Percentiles rank a stretch among this genome's conserved stretches.
phyloP scores from a whole-genome alignment of 495 filamentous ascomycete genomes.

The Talaromyces wortmannii region DNA sequence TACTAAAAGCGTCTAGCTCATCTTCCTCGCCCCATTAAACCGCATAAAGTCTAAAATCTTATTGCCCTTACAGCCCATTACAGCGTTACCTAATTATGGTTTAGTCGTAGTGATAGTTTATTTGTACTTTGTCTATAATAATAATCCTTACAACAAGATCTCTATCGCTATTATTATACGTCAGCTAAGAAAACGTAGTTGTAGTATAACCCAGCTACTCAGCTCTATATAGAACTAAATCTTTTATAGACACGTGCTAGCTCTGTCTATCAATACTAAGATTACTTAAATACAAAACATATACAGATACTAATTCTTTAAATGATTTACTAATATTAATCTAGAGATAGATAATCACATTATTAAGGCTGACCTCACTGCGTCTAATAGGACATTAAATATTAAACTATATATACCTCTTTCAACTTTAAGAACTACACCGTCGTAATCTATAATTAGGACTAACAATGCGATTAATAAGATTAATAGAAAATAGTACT shows the following conservation, averaged over 20 bases:
- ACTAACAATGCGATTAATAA: constrained; percentile 10
- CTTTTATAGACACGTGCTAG: constrained; percentile 8
- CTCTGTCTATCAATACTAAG: constrained; percentile 9
- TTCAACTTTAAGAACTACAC: constrained; percentile 4
- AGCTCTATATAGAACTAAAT: constrained; percentile 8
- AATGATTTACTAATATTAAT: constrained; percentile 8
- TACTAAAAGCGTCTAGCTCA: constrained; percentile 7
- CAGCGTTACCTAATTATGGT: constrained; percentile 5
- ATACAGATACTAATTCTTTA: constrained; percentile 9
- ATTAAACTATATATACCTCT: neutral
- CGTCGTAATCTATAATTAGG: constrained; percentile 6
- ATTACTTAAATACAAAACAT: constrained; percentile 8
- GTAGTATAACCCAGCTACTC: constrained; percentile 7
- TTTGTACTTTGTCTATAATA: constrained; percentile 7
- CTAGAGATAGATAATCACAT: constrained; percentile 5
- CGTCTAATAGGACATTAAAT: constrained; percentile 5
- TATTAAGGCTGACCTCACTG: constrained; percentile 1
- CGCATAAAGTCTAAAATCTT: constrained; percentile 5
- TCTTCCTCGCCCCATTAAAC: constrained; percentile 5
- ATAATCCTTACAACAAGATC: constrained; percentile 10
- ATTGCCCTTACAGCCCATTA: constrained; percentile 10
- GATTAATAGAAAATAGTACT: constrained; percentile 7
- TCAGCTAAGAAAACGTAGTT: constrained; percentile 6
- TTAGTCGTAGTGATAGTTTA: constrained; percentile 8
- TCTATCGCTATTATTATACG: constrained; percentile 8